Conservation (phyloP, 108 stramenopile genomes). For the Bacterosira constricta region DNA sequence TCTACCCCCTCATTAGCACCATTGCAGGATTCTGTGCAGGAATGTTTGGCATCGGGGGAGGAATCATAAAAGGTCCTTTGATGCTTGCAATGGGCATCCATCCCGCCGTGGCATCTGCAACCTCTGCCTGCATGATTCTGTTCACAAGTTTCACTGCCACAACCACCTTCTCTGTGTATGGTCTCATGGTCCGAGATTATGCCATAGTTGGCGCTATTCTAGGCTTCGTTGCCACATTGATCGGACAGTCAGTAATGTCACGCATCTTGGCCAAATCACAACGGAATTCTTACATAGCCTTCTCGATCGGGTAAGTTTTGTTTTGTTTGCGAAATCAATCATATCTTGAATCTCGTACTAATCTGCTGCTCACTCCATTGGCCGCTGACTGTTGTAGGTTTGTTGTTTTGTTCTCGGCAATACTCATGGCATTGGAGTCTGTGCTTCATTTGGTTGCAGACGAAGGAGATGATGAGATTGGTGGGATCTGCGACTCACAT, state of each 20-base stretch:
- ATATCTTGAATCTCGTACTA: too few relatives aligned
- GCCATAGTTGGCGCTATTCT: constrained; percentile 72
- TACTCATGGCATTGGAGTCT: constrained; percentile 33
- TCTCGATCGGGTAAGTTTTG: constrained; percentile 89
- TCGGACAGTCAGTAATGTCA: constrained; percentile 82
- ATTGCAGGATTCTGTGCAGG: constrained; percentile 96
- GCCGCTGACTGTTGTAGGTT: constrained; percentile 5
- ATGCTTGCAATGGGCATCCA: constrained; percentile 95
- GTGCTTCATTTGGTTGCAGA: constrained; percentile 36
- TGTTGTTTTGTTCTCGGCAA: constrained; percentile 26
- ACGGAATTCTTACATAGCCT: constrained; percentile 91
- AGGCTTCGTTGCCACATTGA: constrained; percentile 79
- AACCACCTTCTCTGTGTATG: constrained; percentile 87
- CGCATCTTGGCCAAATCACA: constrained; percentile 72
- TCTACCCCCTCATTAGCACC: constrained; percentile 89
- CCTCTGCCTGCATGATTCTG: constrained; percentile 91
- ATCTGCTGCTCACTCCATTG: too few relatives aligned
- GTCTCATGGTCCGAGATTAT: constrained; percentile 78
- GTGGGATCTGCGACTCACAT: constrained; percentile 28
- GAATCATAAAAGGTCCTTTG: constrained; percentile 94
- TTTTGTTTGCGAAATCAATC: constrained; percentile 54
- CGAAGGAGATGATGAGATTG: constrained; percentile 27
- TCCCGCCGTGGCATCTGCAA: constrained; percentile 82
- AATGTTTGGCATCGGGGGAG: constrained; percentile 94
- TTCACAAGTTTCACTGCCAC: constrained; percentile 96